phyloP scores from a whole-genome alignment of 2,329 filamentous ascomycete genomes.

The Monosporascus sp. region DNA sequence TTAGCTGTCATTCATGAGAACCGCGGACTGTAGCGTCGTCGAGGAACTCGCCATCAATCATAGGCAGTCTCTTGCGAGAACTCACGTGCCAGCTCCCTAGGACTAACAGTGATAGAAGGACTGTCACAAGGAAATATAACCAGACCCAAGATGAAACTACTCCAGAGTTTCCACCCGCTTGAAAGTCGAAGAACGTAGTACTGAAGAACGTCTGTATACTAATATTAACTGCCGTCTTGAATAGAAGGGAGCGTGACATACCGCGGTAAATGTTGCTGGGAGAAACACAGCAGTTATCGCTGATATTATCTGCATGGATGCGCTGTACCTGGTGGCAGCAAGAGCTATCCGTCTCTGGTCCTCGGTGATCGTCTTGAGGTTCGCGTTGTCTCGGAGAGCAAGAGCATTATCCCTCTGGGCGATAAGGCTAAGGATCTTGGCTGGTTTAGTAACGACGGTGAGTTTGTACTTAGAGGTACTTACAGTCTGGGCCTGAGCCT shows the following conservation, averaged over 20 bases:
- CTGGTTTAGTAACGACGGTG: background rate
- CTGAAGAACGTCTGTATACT: background rate
- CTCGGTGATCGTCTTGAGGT: background rate
- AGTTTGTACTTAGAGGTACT: background rate
- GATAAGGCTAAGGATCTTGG: background rate
- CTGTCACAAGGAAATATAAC: background rate
- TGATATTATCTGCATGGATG: background rate
- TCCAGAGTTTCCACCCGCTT: background rate
- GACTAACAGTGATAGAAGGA: background rate
- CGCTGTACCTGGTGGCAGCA: background rate
- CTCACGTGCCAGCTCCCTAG: background rate
- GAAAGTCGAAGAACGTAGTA: background rate
- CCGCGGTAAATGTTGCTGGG: background rate
- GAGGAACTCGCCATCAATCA: background rate
- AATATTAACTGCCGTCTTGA: background rate
- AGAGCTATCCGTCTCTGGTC: background rate
- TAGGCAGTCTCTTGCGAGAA: background rate
- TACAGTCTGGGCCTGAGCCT: background rate
- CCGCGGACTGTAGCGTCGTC: too few species aligned
- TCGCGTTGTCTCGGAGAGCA: background rate
- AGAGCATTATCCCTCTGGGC: background rate
- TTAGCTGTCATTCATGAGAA: too few species aligned
- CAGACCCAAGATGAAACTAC: background rate
- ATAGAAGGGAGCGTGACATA: background rate
- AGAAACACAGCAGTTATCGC: background rate